Base-by-base conservation (phyloP, 108 stramenopile species). In the Schizochytrium sp. region DNA sequence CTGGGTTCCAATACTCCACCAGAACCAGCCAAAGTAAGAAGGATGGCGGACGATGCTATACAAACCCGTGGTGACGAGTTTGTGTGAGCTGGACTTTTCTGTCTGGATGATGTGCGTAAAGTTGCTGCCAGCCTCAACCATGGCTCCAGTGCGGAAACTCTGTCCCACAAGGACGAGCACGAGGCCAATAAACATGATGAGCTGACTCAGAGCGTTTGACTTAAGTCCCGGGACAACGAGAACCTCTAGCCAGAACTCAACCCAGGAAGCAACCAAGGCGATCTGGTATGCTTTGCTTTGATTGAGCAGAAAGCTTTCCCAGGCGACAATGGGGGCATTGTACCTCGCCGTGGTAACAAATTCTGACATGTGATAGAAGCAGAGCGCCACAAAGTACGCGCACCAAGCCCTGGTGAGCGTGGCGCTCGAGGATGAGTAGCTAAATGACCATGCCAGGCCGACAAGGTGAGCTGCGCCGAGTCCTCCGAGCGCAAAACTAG, bases 51-150 rank as follows among this genome's bases (percentile, higher is more conserved):
- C 90, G 63, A 88, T 90, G 29, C 72, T 87, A 92, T 98, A 98
- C 90, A 99, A 93, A 29, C 97, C 97, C 87, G 95, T 89, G 21
- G 96, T 98, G 18, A 99, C 94, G 88, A 99, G 88, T 41, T 93
- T 88, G 90, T 98, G 98, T 89, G 95, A 94, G 29, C 96, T 95
- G 63, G 95, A 96, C 72, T 95, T 94, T 53, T 89, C 89, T 16
- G 90, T 91, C 93, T 97, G 97, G 89, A 99, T 97, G 44, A 95
- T 92, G 92, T 99, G 98, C 63, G 97, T 96, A 93, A 99, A 99
- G 89, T 96, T 96, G 90, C 93, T 94, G 3, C 97, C 97, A 83
- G 96, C 96, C 18, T 96, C 97, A 57, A 93, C 90, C 97, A 99
- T 97, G 72, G 98, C 98, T 72, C 92, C 90, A 53, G 95, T 91